Conservation (phyloP, 192 early-diverging fungal species). For the Phycomyces nitens region DNA sequence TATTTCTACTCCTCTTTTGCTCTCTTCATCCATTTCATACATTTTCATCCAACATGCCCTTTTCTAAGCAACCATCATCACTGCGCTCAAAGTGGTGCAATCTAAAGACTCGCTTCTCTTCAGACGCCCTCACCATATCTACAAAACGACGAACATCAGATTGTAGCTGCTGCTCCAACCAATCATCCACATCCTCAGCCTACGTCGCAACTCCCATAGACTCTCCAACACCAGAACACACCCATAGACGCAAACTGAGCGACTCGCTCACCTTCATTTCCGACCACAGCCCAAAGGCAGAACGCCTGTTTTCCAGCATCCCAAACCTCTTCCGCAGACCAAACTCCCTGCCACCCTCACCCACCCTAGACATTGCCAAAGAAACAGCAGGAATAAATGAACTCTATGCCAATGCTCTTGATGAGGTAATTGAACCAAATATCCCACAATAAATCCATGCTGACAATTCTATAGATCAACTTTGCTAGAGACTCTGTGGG, state of each 20-base stretch:
- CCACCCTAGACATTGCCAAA: constrained; percentile 4
- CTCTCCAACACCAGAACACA: no score
- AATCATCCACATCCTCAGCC: neutral
- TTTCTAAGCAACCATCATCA: no score
- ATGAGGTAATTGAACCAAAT: neutral
- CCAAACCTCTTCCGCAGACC: constrained; percentile 7
- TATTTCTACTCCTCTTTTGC: no score
- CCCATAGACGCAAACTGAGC: neutral
- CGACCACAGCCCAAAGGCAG: neutral
- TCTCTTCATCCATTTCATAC: no score
- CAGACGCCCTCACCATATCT: neutral
- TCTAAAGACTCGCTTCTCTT: constrained; percentile 8
- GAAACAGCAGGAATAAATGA: constrained; percentile 7
- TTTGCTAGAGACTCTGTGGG: constrained; percentile 42
- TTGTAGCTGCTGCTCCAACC: constrained; percentile 3
- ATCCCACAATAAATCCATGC: no score
- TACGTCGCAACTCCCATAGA: neutral
- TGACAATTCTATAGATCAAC: neutral
- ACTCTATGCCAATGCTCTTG: constrained; percentile 8
- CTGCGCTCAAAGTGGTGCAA: constrained; percentile 7
- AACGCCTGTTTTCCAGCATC: neutral
- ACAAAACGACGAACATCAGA: constrained; percentile 9
- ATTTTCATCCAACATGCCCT: no score
- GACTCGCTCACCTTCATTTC: neutral
- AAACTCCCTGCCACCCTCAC: constrained; percentile 6